Evolutionary conservation across 225 moss, liverwort and hornwort genomes (phyloP), one percentile per base, ranked within the genome.

Genomic region (Thuidium tamariscinum): DNA sequence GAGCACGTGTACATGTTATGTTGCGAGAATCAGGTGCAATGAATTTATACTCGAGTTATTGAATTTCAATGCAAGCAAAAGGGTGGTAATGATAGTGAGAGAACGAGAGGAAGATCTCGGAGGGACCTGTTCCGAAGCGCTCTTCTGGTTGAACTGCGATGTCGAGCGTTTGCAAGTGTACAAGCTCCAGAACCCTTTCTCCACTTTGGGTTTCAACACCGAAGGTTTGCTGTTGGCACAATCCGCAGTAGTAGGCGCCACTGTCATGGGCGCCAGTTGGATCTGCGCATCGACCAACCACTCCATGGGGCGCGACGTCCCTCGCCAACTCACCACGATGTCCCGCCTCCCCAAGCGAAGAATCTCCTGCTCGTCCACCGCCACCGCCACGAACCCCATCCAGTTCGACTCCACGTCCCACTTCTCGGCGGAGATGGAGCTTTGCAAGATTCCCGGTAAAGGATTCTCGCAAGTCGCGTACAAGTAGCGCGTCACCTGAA

Each of bases 381-480:
- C 78, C 46, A 95, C 95, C 14, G 95, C 96, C 65, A 96, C 93
- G 41, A 92, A 96, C 16, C 96, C 96, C 85, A 92, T 91, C 93
- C 92, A 96, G 29, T 94, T 96, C 20, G 94, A 93, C 82, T 93
- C 80, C 74, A 89, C 81, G 59, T 94, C 95, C 96, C 96, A 96
- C 72, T 79, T 93, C 52, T 90, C 86, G 1, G 73, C 36, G 1
- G 89, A 91, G 3, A 89, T 15, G 22, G 95, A 86, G 9, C 88
- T 84, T 34, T 83, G 85, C 44, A 95, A 59, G 7, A 91, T 64
- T 4, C 90, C 89, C 0, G 94, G 93, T 7, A 92, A 74, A 14
- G 90, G 89, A 70, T 90, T 89, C 36, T 87, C 91, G 30, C 88
- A 89, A 19, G 94, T 92, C 49, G 93, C 90, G 29, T 96, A 96